Evolutionary conservation across 202 grass and related monocot species (phyloP).

Genomic region (Alloteropsis angusta): DNA sequence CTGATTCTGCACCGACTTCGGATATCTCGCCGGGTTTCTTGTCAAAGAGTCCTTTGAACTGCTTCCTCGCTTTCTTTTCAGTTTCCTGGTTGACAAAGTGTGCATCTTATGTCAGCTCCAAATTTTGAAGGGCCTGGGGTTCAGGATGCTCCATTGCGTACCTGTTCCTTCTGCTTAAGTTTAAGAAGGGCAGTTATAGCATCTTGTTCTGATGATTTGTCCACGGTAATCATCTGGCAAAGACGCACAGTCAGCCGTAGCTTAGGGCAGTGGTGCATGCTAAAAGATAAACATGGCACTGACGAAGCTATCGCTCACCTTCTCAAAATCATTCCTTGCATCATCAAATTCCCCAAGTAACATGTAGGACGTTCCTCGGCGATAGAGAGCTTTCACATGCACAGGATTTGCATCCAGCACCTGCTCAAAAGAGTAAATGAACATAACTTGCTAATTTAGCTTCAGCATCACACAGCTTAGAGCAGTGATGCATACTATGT

Average conservation of each 20-base stretch:
- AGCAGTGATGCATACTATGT: not conserved
- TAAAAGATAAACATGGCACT: not conserved
- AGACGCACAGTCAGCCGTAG: not conserved
- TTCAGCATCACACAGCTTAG: not conserved
- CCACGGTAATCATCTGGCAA: constrained; percentile 50
- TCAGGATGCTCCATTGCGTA: constrained; percentile 14
- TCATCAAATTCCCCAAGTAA: constrained; percentile 81
- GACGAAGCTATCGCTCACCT: constrained; percentile 32
- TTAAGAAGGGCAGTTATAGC: constrained; percentile 72
- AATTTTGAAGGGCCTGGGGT: not conserved
- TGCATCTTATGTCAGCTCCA: not conserved
- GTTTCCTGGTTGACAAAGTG: constrained; percentile 43
- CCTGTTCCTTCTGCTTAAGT: constrained; percentile 80
- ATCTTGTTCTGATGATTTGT: constrained; percentile 78
- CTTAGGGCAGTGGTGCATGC: not conserved
- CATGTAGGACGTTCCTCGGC: constrained; percentile 75
- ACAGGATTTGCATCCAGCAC: constrained; percentile 73
- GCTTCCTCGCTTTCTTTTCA: constrained; percentile 74
- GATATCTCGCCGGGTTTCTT: constrained; percentile 95
- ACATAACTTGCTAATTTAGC: not conserved
- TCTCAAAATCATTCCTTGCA: constrained; percentile 85
- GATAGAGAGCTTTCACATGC: constrained; percentile 87
- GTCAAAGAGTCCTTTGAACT: constrained; percentile 97
- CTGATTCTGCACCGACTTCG: constrained; percentile 33
- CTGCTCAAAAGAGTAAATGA: constrained; percentile 29